Evolutionary conservation across 1,284 basidiomycete genomes (phyloP).

Genomic region (Apiotrichum siamense): DNA sequence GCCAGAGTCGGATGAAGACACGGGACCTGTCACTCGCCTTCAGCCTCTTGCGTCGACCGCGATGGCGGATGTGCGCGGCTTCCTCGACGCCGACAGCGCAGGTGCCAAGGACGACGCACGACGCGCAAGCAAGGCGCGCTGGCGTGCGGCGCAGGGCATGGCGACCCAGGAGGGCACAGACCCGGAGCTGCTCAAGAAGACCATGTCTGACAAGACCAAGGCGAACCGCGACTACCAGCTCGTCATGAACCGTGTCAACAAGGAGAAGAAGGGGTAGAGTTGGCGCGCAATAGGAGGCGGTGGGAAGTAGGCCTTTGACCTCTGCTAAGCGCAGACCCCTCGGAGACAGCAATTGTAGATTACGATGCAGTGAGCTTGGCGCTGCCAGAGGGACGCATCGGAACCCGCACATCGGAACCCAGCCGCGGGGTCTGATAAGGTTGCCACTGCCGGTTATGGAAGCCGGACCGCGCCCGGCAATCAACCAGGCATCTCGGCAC

Average conservation of each 20-base stretch:
- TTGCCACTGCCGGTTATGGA: too few species aligned
- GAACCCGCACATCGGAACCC: too few species aligned
- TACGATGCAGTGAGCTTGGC: too few species aligned
- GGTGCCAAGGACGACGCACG: constrained; percentile 60
- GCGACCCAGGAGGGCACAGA: constrained; percentile 34
- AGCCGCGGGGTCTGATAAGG: too few species aligned
- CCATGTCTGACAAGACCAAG: constrained; percentile 39
- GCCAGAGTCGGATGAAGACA: constrained; percentile 43
- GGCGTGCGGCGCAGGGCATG: constrained; percentile 53
- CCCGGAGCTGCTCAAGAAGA: constrained; percentile 15
- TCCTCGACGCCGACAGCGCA: constrained; percentile 67
- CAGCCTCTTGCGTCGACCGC: constrained; percentile 63
- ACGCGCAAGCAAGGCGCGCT: constrained; percentile 65
- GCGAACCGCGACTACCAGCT: constrained; percentile 40
- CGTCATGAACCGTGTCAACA: constrained; percentile 43
- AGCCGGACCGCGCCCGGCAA: too few species aligned
- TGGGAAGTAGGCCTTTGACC: too few species aligned
- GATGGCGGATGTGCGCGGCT: constrained; percentile 69
- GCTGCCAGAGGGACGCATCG: too few species aligned
- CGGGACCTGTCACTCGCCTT: constrained; percentile 30
- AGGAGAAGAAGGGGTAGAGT: constrained; percentile 19
- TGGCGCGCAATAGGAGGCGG: too few species aligned
- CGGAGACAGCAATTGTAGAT: too few species aligned
- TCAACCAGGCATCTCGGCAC: too few species aligned
- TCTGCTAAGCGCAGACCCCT: too few species aligned